Evolutionary conservation across 225 moss, liverwort and hornwort genomes (phyloP).

Genomic region (Lunularia cruciata): DNA sequence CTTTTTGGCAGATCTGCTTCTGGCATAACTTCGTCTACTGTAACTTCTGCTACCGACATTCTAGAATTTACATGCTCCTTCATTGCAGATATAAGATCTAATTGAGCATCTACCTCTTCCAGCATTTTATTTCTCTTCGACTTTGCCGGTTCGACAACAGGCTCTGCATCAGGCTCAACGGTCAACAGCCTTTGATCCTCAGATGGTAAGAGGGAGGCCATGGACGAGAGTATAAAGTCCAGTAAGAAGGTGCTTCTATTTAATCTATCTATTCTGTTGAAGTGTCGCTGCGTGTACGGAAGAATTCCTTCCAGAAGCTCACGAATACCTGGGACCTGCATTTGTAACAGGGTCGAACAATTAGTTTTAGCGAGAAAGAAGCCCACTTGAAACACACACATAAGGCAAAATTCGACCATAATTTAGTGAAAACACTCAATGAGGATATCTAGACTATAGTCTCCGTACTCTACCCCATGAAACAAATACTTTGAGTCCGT

Average conservation of each 20-base stretch:
- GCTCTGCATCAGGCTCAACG: slow-evolving; percentile 8
- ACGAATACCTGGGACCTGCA: slow-evolving; percentile 76
- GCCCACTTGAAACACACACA: too few species aligned
- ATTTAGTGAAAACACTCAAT: too few species aligned
- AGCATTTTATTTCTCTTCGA: slow-evolving; percentile 16
- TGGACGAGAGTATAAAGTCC: slow-evolving; percentile 56
- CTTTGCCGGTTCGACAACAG: not conserved
- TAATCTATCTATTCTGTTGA: slow-evolving; percentile 74
- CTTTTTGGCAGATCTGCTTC: slow-evolving; percentile 19
- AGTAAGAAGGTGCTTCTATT: slow-evolving; percentile 73
- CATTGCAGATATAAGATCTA: slow-evolving; percentile 16
- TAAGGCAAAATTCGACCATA: too few species aligned
- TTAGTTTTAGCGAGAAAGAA: too few species aligned
- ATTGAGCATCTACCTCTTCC: slow-evolving; percentile 23
- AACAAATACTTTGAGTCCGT: too few species aligned
- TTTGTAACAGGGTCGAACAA: too few species aligned
- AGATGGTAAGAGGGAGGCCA: slow-evolving; percentile 34
- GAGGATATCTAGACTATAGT: too few species aligned
- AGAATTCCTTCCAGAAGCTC: slow-evolving; percentile 86
- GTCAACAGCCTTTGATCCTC: slow-evolving; percentile 18
- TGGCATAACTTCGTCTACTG: not conserved
- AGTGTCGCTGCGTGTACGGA: slow-evolving; percentile 85
- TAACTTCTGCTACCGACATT: slow-evolving; percentile 5
- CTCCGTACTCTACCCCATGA: too few species aligned
- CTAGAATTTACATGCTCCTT: slow-evolving; percentile 24